Conservation (phyloP, 2,329 filamentous ascomycete genomes). For the Aspergillus niger region DNA sequence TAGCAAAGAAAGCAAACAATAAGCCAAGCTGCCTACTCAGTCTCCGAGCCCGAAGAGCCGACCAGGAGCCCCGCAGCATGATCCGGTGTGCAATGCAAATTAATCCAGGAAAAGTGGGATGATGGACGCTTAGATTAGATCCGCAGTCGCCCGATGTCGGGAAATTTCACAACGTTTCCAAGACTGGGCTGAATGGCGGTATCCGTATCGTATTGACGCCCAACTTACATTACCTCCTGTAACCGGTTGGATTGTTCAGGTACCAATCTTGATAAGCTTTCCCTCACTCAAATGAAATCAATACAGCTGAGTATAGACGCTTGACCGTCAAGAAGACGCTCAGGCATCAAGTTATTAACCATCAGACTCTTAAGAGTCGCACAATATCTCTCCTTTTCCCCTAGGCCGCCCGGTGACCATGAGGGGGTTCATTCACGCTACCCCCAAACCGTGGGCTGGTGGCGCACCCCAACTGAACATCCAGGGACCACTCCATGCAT, state of each 20-base stretch:
- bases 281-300: not conserved
- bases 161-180: constrained; percentile 1
- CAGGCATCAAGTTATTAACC: not conserved
- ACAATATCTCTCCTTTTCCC: not conserved
- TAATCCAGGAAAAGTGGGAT: constrained; percentile 12
- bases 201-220: not conserved
- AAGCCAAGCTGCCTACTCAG: not conserved
- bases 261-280: not conserved
- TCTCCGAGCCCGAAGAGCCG: constrained; percentile 1
- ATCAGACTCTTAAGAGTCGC: no score
- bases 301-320: no score
- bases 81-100: constrained; percentile 2
- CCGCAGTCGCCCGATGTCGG: constrained; percentile 28
- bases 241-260: not conserved
- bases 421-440: not conserved
- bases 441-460: not conserved
- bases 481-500: not conserved
- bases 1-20: not conserved
- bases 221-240: not conserved
- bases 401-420: not conserved
- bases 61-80: constrained; percentile 8
- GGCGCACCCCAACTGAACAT: not conserved
- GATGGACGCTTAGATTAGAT: constrained; percentile 24
- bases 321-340: no score
- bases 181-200: not conserved